Evolutionary conservation across 73 alveolate species (phyloP).

Genomic region (Paramecium bursaria): DNA sequence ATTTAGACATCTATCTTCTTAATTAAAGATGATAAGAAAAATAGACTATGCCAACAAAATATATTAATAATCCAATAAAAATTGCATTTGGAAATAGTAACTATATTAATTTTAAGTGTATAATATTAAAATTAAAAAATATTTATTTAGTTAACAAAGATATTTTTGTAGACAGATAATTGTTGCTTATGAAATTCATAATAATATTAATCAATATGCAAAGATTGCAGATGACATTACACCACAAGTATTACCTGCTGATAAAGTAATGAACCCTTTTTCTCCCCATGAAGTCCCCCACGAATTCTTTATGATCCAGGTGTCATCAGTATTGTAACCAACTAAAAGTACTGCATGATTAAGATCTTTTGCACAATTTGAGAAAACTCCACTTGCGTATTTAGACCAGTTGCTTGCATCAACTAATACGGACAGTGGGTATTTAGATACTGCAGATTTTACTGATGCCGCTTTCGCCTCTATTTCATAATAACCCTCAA

Average conservation of each 20-base stretch:
- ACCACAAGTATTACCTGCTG: constrained; percentile 75
- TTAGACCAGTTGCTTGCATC: constrained; percentile 71
- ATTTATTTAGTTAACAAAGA: too few species aligned
- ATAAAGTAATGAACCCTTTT: constrained; percentile 67
- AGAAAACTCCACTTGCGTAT: constrained; percentile 71
- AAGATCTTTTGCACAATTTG: background rate
- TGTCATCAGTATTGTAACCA: constrained; percentile 69
- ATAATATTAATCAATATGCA: too few species aligned
- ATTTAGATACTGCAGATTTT: constrained; percentile 40
- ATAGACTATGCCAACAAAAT: too few species aligned
- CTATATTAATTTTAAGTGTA: too few species aligned
- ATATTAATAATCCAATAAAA: too few species aligned
- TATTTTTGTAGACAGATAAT: too few species aligned
- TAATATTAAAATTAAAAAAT: too few species aligned
- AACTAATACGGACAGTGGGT: constrained; percentile 71
- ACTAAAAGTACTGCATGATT: constrained; percentile 86
- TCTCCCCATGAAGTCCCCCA: constrained; percentile 82
- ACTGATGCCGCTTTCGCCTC: constrained; percentile 6
- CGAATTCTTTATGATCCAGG: constrained; percentile 75
- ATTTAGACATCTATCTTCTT: too few species aligned
- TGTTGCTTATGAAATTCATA: too few species aligned
- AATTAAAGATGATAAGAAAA: too few species aligned
- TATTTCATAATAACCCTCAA: background rate
- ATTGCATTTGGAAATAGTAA: too few species aligned
- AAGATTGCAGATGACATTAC: constrained; percentile 20